Percentiles rank a stretch among this genome's conserved stretches.
Evolutionary conservation across 2,329 filamentous ascomycete species (phyloP).

Genomic region (Erysiphe neolycopersici): DNA sequence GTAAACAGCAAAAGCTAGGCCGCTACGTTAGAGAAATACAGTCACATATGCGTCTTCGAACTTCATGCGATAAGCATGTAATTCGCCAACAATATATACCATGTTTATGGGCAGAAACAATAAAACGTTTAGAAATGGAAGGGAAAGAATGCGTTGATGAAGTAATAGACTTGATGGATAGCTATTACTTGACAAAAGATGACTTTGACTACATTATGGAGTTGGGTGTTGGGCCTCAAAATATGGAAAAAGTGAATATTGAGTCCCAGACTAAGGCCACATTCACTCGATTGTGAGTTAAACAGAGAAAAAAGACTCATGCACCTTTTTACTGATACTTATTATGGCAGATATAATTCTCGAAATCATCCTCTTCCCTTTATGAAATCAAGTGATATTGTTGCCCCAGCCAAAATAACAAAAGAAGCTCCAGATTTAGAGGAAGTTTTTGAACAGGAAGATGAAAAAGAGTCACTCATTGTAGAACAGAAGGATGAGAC

Average conservation of each 20-base stretch:
- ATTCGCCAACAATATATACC: conserved; percentile 87
- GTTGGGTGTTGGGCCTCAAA: conserved; percentile 65
- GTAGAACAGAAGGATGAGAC: conserved; percentile 23
- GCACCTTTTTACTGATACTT: background rate
- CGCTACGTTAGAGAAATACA: conserved; percentile 83
- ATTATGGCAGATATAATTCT: conserved; percentile 42
- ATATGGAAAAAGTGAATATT: conserved; percentile 47
- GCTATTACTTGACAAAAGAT: conserved; percentile 80
- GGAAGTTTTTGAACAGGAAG: conserved; percentile 83
- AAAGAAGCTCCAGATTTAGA: conserved; percentile 78
- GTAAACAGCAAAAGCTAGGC: conserved; percentile 51
- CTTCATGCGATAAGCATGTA: conserved; percentile 78
- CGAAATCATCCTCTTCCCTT: conserved; percentile 78
- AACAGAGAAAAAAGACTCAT: background rate
- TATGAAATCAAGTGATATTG: conserved; percentile 67
- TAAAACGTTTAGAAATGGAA: conserved; percentile 46
- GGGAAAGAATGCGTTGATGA: conserved; percentile 61
- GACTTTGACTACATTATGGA: conserved; percentile 87
- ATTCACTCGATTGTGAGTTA: conserved; percentile 63
- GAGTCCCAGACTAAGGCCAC: conserved; percentile 65
- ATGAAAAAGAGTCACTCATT: conserved; percentile 25
- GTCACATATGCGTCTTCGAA: conserved; percentile 79
- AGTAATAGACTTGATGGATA: conserved; percentile 89
- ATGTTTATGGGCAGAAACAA: conserved; percentile 54
- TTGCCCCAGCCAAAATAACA: conserved; percentile 40